Base-by-base conservation (phyloP, 2,329 filamentous ascomycete genomes). In the Colletotrichum costaricense region DNA sequence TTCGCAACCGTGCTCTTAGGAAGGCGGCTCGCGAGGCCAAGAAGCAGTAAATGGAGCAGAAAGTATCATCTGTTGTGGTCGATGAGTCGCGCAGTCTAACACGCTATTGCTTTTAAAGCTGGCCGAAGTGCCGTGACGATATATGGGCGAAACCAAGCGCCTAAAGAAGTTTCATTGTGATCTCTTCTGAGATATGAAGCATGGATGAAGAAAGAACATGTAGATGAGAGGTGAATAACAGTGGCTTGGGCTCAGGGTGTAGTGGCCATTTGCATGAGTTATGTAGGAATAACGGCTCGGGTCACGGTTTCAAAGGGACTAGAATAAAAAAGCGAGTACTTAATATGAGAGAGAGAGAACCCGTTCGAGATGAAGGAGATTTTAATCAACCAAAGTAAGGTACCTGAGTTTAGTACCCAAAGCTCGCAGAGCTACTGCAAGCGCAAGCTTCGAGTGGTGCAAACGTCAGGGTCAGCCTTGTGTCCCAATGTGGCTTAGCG, bases 11-110 rank as follows among this genome's bases (percentile, higher is more conserved):
- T 69, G 95, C 95, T 54, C 84, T 98, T 80, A 92, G 89, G 81
- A 98, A 98, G 88, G 92, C 91, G 4, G 94, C 94, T 78, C 90
- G 95, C 58, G 94, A 97, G 67, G 92, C 91, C 11, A 95, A 95
- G 89, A 94, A 94, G 84, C 77, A 72, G 26, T 76, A 68, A 26
- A 12, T 19, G 2, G 42, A 33, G 22, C 19, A 19, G 7, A 8
- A 19, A 52, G 4, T 3, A 9, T 11, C 30, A n/a, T 16, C 22
- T 5, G 49, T 26, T 12, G 33, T 35, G 11, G 5, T 19, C 9
- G 16, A 42, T 14, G 19, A 12, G 11, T 8, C 3, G 3, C 11
- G 46, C n/a, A 30, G 52, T 24, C 11, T 24, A 22, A 55, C 14
- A n/a, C n/a, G 24, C 5, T 22, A n/a, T 12, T 55, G 52, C 42